Evolutionary conservation across 2,329 filamentous ascomycete genomes (phyloP).

Genomic region (Penicillium psychrosexuale): DNA sequence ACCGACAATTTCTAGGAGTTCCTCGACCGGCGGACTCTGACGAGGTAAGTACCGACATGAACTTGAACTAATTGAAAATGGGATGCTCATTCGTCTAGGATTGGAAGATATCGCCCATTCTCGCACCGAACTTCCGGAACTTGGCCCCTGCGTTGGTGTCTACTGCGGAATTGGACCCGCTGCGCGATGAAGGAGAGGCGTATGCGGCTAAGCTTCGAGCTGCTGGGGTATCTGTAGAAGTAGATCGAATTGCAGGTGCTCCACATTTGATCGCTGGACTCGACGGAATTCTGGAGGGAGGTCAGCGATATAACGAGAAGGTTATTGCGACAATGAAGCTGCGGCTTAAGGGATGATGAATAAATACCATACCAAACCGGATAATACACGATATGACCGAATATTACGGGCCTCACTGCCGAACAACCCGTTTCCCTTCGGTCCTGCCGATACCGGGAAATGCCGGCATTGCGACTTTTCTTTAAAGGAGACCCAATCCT

Average conservation of each 20-base stretch:
- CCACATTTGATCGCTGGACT: slow-evolving; percentile 34
- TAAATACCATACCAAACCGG: slow-evolving; percentile 9
- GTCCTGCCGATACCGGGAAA: slow-evolving; percentile 29
- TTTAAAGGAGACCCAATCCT: slow-evolving; percentile 3
- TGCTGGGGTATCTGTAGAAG: slow-evolving; percentile 34
- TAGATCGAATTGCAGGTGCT: slow-evolving; percentile 32
- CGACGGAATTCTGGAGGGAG: slow-evolving; percentile 33
- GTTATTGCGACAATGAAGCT: slow-evolving; percentile 29
- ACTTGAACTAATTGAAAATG: not conserved
- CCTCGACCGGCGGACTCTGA: slow-evolving; percentile 35
- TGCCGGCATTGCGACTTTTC: slow-evolving; percentile 21
- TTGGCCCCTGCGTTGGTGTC: slow-evolving; percentile 41
- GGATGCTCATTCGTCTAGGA: slow-evolving; percentile 27
- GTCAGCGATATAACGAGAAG: slow-evolving; percentile 28
- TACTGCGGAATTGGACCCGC: slow-evolving; percentile 43
- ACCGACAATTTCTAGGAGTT: slow-evolving; percentile 38
- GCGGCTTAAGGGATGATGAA: slow-evolving; percentile 21
- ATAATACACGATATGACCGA: slow-evolving; percentile 7
- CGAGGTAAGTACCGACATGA: slow-evolving; percentile 28
- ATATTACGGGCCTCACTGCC: slow-evolving; percentile 2
- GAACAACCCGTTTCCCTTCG: not conserved
- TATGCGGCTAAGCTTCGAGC: slow-evolving; percentile 39
- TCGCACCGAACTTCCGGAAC: slow-evolving; percentile 33
- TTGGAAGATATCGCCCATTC: slow-evolving; percentile 45
- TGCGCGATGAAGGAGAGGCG: slow-evolving; percentile 43